Conservation (phyloP, 345 rosid species). For the Camelina hispida region DNA sequence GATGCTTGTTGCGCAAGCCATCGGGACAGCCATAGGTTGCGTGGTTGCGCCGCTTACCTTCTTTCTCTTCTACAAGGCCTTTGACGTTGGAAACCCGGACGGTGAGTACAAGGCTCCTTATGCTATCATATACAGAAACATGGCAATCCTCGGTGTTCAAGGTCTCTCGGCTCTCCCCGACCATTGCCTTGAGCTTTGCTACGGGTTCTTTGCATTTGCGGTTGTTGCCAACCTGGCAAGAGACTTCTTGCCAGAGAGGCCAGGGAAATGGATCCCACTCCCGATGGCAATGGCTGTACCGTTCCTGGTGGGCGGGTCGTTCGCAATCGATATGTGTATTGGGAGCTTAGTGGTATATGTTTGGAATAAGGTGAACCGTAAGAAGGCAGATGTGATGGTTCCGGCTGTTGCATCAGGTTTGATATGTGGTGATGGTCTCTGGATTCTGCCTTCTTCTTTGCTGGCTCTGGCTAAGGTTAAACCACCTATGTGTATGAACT, state of each 20-base stretch:
- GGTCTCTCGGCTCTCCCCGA: slow-evolving; percentile 92
- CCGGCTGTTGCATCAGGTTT: slow-evolving; percentile 94
- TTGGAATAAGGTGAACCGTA: slow-evolving; percentile 61
- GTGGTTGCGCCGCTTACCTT: slow-evolving; percentile 85
- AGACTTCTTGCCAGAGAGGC: slow-evolving; percentile 56
- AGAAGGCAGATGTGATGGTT: slow-evolving; percentile 64
- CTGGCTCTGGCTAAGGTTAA: slow-evolving; percentile 70
- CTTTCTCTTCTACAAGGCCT: slow-evolving; percentile 87
- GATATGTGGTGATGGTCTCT: slow-evolving; percentile 92
- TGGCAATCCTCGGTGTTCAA: slow-evolving; percentile 93
- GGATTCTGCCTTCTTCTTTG: slow-evolving; percentile 87
- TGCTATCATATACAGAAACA: slow-evolving; percentile 81
- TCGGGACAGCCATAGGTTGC: slow-evolving; percentile 89
- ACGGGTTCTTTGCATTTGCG: slow-evolving; percentile 81
- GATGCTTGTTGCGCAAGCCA: slow-evolving; percentile 85
- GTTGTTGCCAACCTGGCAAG: slow-evolving; percentile 65
- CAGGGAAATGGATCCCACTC: slow-evolving; percentile 79
- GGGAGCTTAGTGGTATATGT: slow-evolving; percentile 64
- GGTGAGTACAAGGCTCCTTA: slow-evolving; percentile 98
- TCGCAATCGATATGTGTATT: slow-evolving; percentile 84
- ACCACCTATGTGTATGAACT: slow-evolving; percentile 89
- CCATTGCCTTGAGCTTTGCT: slow-evolving; percentile 86
- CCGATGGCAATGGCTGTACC: slow-evolving; percentile 99
- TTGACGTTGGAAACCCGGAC: slow-evolving; percentile 86
- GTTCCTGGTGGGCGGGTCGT: slow-evolving; percentile 86